Percentiles rank a stretch among this genome's conserved stretches.
These are phyloP conservation scores for Russula olivacea DNA, from an alignment of 768 basidiomycete species.

Conservation along the genomic window DNA sequence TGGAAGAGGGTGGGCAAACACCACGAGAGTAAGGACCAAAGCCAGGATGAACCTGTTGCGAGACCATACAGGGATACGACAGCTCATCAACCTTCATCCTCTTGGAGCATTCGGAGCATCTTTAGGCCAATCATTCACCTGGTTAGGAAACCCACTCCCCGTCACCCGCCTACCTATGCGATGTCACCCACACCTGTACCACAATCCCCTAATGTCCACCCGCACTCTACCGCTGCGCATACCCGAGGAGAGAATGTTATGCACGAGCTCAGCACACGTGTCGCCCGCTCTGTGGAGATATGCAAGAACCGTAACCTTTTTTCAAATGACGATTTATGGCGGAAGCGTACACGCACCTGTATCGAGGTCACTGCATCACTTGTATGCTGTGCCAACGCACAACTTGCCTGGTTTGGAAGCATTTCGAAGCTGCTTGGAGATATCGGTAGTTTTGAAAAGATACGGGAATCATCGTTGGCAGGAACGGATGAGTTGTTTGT, in stretches of 20 bases:
- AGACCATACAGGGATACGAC: too few relatives aligned
- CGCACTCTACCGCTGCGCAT: too few relatives aligned
- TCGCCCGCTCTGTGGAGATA: background rate
- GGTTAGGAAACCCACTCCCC: too few relatives aligned
- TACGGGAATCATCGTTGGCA: background rate
- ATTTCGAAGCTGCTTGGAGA: background rate
- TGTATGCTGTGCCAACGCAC: background rate
- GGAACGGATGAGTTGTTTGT: background rate
- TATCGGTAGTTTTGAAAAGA: background rate
- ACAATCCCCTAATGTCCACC: too few relatives aligned
- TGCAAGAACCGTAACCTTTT: background rate
- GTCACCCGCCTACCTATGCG: background rate
- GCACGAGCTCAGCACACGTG: slow-evolving; percentile 10
- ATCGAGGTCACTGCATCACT: slow-evolving; percentile 7
- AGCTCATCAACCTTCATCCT: too few relatives aligned
- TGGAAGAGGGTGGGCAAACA: too few relatives aligned
- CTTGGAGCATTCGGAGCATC: too few relatives aligned
- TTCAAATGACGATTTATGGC: background rate
- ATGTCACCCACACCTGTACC: too few relatives aligned
- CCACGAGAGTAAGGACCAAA: too few relatives aligned
- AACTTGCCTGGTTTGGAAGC: background rate
- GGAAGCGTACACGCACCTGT: slow-evolving; percentile 15
- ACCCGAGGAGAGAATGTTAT: background rate
- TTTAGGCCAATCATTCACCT: too few relatives aligned
- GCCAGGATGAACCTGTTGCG: too few relatives aligned